Evolutionary conservation across 75 land plant species (phyloP), one percentile per base, ranked within the genome.

Genomic region (Pinus albicaulis): DNA sequence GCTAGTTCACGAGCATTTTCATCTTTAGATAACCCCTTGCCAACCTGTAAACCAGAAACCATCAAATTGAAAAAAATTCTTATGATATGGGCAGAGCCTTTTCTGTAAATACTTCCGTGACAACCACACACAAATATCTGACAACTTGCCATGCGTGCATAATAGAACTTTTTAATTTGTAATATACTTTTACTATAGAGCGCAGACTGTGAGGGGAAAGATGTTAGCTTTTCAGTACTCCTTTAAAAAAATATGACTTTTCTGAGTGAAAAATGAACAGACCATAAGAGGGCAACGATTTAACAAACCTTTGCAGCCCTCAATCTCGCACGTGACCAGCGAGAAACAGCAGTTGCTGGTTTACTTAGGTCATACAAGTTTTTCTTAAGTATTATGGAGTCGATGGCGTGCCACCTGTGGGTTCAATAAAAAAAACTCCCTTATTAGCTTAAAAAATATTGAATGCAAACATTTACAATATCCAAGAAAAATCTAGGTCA

Each of bases 1-100:
- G 96, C 99, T 55, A 97, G 80, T 73, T 97, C 88, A 36, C 79
- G 87, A 24, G 99, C 98, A 73, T 88, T 91, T 17, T 62, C 87
- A 66, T 95, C 92, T 74, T 91, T 82, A 1, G 91, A 89, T 70
- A 91, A 79, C 2, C 98, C 98, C 75, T 90, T 89, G 0, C 98
- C 98, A 63, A 34, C 14, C 52, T 59, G 15, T 15, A 66, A 16
- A 66, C 52, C 57, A 76, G 55, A 71, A 57, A 12, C 53, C 2
- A 48, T 48, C 12, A 48, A 48, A 48, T 48, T 44, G 1, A 10
- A 10, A 48, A 8, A 48, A 10, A 8, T 0, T 48, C 12, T 48
- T 48, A 10, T 10, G 53, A 48, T 48, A 48, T 48, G 53, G 53
- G 11, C 53, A 48, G 53, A 48, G 53, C 0, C 11, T 48, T 48